Evolutionary conservation across 164 flowering plant species (phyloP).

Genomic region (Umbellularia californica): DNA sequence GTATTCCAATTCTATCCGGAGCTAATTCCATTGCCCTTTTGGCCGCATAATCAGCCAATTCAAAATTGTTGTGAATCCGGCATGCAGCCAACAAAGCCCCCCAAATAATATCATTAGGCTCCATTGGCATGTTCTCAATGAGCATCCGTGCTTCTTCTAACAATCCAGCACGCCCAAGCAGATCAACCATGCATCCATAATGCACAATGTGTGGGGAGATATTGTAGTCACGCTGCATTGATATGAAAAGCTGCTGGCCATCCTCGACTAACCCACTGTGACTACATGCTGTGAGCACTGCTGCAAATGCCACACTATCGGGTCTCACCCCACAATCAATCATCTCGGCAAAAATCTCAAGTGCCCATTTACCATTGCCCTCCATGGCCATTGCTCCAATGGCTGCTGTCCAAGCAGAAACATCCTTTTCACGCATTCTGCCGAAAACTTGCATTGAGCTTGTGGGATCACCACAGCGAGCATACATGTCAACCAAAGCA

Average conservation of each 20-base stretch:
- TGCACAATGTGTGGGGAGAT: slow-evolving; percentile 36
- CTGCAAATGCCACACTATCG: slow-evolving; percentile 40
- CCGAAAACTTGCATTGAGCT: slow-evolving; percentile 38
- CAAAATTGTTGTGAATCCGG: slow-evolving; percentile 31
- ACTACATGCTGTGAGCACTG: slow-evolving; percentile 48
- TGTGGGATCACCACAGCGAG: slow-evolving; percentile 48
- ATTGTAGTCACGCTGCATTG: slow-evolving; percentile 32
- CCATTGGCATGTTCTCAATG: slow-evolving; percentile 47
- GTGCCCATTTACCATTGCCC: slow-evolving; percentile 41
- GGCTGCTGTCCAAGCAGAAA: slow-evolving; percentile 55
- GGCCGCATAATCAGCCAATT: slow-evolving; percentile 39
- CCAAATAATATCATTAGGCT: slow-evolving; percentile 50
- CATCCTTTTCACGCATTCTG: slow-evolving; percentile 35
- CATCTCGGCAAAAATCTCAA: slow-evolving; percentile 44
- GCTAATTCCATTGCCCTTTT: slow-evolving; percentile 27
- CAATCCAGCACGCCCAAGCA: slow-evolving; percentile 54
- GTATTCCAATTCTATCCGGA: slow-evolving; percentile 34
- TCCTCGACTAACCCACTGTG: slow-evolving; percentile 47
- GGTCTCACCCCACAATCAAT: slow-evolving; percentile 39
- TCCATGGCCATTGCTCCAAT: slow-evolving; percentile 50
- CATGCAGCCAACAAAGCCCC: slow-evolving; percentile 49
- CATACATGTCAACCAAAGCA: slow-evolving; percentile 58
- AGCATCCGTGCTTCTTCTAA: slow-evolving; percentile 36
- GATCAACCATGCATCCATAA: slow-evolving; percentile 59
- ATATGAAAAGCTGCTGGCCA: slow-evolving; percentile 34